Evolutionary conservation across 2,329 filamentous ascomycete genomes (phyloP), one percentile per base, ranked within the genome.

Genomic region (Sclerotinia subarctica): DNA sequence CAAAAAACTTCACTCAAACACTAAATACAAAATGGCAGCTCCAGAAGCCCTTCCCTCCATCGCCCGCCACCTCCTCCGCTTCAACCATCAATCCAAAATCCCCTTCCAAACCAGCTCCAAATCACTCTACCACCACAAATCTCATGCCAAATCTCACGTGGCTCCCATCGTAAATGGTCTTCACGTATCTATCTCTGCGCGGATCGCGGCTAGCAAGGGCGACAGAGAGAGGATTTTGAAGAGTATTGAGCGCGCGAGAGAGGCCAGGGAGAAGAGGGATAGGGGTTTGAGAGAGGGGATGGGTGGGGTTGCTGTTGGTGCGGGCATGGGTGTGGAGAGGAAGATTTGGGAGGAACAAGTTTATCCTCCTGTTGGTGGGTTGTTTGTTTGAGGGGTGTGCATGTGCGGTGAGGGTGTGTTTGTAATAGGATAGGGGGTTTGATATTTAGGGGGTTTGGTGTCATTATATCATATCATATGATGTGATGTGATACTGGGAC

Each of bases 151-250:
- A 8, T 15, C 46, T 4, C 46, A 26, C 19, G 46, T n/a, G 3
- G 38, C 13, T 17, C 38, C 38, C 17, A 15, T 42, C 15, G 38
- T 42, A 42, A 42, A 42, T 42, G 38, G 38, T 42, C 38, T n/a
- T 5, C 59, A 51, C 2, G 44, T 52, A 7, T 63, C 59, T n/a
- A 38, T 63, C 4, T 51, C 46, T 29, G 47, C 59, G n/a, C 19
- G 59, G 2, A 63, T 63, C 19, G 59, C 59, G 8, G 59, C 59
- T 29, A 63, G 59, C 3, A 63, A 38, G 59, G 46, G 59, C 5
- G 59, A 63, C 13, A 10, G 47, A 21, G 32, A 63, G 46, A 63
- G 59, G 15, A 63, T 63, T 19, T 26, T 63, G 46, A 63, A 51
- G 46, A 38, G 59, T 13, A 63, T 63, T 21, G 29, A 38, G 7